Evolutionary conservation across 495 filamentous ascomycete species (phyloP).

Genomic region (Penicillium bovifimosum): DNA sequence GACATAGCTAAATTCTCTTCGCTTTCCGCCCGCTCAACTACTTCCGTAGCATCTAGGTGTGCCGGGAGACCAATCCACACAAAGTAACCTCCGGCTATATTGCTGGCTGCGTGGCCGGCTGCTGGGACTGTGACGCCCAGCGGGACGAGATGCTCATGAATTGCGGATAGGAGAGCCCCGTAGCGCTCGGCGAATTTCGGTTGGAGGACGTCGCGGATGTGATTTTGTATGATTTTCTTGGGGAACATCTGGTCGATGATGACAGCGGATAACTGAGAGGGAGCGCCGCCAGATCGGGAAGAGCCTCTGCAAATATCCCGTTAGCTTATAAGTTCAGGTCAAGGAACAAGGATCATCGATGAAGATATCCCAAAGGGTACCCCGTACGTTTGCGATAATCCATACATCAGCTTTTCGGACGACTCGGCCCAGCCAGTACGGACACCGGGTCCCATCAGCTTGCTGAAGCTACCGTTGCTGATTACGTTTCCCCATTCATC

Average conservation of each 20-base stretch:
- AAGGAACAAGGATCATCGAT: not conserved
- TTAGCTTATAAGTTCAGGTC: slow-evolving; percentile 2
- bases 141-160: slow-evolving; percentile 51
- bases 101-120: slow-evolving; percentile 18
- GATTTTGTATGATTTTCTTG: slow-evolving; percentile 42
- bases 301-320: slow-evolving; percentile 46
- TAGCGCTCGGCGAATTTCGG: slow-evolving; percentile 55
- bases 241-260: slow-evolving; percentile 56
- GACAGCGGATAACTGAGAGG: slow-evolving; percentile 64
- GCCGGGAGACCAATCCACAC: slow-evolving; percentile 66
- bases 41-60: slow-evolving; percentile 42
- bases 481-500: slow-evolving; percentile 67
- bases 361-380: not conserved
- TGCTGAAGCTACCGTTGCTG: slow-evolving; percentile 80
- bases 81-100: slow-evolving; percentile 74
- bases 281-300: slow-evolving; percentile 68
- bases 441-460: slow-evolving; percentile 73
- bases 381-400: slow-evolving; percentile 59
- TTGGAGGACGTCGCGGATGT: slow-evolving; percentile 45
- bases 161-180: slow-evolving; percentile 44
- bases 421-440: slow-evolving; percentile 81
- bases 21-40: slow-evolving; percentile 48
- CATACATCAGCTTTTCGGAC: slow-evolving; percentile 59
- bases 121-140: slow-evolving; percentile 51
- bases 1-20: slow-evolving; percentile 60